A percentile compares a stretch with the other conserved stretches of the same genome.
These are phyloP conservation scores for Citrus inodora DNA, from an alignment of 345 rosid genomes.

Conservation along the genomic window DNA sequence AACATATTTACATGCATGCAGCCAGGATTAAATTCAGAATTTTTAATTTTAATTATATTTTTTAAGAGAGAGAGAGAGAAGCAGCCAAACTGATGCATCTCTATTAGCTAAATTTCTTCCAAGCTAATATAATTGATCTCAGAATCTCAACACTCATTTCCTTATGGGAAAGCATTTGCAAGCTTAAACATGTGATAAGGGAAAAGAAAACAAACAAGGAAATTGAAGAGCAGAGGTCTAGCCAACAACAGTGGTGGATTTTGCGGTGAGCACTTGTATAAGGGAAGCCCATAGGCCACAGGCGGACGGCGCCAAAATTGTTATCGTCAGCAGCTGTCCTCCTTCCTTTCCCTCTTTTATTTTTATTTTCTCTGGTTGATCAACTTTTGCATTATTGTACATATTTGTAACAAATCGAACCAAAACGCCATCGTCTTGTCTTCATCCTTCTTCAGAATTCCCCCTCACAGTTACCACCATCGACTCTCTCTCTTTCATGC, in stretches of 20 bases:
- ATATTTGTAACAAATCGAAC: background rate
- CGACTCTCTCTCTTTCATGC: slow-evolving; percentile 10
- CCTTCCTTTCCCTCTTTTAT: background rate
- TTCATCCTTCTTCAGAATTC: slow-evolving; percentile 26
- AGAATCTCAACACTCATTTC: background rate
- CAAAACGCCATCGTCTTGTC: slow-evolving; percentile 22
- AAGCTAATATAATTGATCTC: background rate
- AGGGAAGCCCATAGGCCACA: slow-evolving; percentile 18
- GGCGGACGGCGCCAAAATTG: slow-evolving; percentile 16
- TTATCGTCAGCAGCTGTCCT: slow-evolving; percentile 24
- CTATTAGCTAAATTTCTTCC: background rate
- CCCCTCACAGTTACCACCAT: background rate
- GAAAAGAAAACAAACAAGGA: background rate
- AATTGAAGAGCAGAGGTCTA: background rate
- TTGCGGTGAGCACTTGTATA: background rate
- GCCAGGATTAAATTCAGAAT: no score
- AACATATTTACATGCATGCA: no score
- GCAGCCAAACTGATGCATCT: background rate
- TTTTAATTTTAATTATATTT: no score
- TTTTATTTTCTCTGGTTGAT: background rate
- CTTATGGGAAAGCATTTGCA: background rate
- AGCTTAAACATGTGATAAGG: background rate
- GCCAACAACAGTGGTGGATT: background rate
- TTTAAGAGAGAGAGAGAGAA: background rate
- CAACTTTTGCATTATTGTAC: slow-evolving; percentile 4